Base-by-base conservation (phyloP, 164 flowering plant genomes). In the Cinnamomum micranthum region DNA sequence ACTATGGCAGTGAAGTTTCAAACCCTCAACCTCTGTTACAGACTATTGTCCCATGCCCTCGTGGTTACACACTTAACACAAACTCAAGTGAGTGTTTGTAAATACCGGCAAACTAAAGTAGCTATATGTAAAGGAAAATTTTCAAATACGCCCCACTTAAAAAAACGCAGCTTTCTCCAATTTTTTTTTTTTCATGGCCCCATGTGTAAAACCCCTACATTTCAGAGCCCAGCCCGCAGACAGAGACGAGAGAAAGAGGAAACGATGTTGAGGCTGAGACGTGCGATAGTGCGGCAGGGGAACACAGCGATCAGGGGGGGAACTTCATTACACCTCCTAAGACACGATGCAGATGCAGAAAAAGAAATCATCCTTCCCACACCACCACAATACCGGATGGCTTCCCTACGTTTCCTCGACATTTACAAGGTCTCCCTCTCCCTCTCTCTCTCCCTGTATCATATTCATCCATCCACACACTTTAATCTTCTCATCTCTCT, bases 391-490 rank as follows among this genome's bases (percentile, higher is more conserved):
- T 22, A 23, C 65, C 71, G 58, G 55, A 52, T 31, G 62, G 12
- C 71, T 69, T 41, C 71, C 27, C 58, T 24, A 77, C 97, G 99
- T 65, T 93, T 88, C 81, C 81, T 93, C 74, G 96, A 93, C 83
- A 73, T 92, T 72, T 90, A 92, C 84, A 86, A 89, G 90, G 97
- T 87, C 63, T 17, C 22, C 9, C n/a, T 15, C 50, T 27, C 62
- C 35, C 27, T 68, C 12, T 17, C 19, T 17, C 19, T 22, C 69
- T 41, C 11, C 25, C 12, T 17, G 13, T 22, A 65, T 41, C 60
- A 55, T 19, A 55, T 14, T 17, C 60, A 55, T 55, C 60, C 60
- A 55, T 55, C 4, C 60, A 55, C 2, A 55, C 6, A 14, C 60
- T 24, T 25, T n/a, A n/a, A 14, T 24, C 28, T 33, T 47, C 35